Percentiles rank a stretch among this genome's conserved stretches.
Evolutionary conservation across 305 asterid genomes (phyloP).

Genomic region (Ruellia speciosa): DNA sequence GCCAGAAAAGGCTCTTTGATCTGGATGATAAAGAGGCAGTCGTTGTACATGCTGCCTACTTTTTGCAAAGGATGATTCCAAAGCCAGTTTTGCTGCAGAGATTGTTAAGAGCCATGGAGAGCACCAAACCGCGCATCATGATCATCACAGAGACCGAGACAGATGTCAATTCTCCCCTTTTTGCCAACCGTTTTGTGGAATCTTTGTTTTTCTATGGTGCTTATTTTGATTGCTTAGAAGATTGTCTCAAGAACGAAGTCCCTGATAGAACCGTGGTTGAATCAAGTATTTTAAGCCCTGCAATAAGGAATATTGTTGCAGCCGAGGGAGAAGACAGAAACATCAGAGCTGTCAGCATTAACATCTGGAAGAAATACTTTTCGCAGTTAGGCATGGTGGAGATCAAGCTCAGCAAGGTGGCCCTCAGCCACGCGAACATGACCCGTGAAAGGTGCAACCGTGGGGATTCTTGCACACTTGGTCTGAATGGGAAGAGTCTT

Average conservation of each 20-base stretch:
- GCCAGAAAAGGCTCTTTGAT: neutral
- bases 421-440: conserved; percentile 28
- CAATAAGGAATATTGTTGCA: conserved; percentile 22
- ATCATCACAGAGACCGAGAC: conserved; percentile 28
- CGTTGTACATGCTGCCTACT: conserved; percentile 3
- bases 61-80: conserved; percentile 14
- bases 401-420: conserved; percentile 20
- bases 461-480: conserved; percentile 33
- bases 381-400: conserved; percentile 27
- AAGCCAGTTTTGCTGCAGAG: conserved; percentile 16
- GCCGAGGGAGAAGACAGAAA: conserved; percentile 27
- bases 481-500: conserved; percentile 27
- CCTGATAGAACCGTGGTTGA: conserved; percentile 21
- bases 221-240: conserved; percentile 26
- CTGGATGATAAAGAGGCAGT: conserved; percentile 12
- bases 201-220: conserved; percentile 30
- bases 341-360: conserved; percentile 22
- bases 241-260: conserved; percentile 21
- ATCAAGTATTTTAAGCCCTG: conserved; percentile 6
- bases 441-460: conserved; percentile 24
- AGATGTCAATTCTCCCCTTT: conserved; percentile 22
- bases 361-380: conserved; percentile 31
- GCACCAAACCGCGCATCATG: conserved; percentile 26
- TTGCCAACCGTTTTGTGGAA: conserved; percentile 31
- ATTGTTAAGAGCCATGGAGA: conserved; percentile 19